Percentiles rank a stretch among this genome's conserved stretches.
Conservation (phyloP, 257 asterid species). For the Petunia secreta region DNA sequence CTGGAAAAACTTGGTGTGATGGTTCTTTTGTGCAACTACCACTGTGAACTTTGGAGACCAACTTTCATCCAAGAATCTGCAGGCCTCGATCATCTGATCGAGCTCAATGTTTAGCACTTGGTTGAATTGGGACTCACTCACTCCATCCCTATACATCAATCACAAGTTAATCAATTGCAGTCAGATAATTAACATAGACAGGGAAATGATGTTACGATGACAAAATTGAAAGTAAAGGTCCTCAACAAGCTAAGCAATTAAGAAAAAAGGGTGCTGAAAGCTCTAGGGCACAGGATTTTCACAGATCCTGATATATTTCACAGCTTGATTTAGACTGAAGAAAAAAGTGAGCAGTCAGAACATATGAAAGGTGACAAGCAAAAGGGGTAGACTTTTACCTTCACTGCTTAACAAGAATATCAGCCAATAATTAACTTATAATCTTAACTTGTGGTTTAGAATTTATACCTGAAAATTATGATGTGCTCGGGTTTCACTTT, state of each 20-base stretch:
- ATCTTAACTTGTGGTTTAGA: background rate
- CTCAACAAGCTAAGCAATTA: background rate
- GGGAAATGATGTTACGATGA: background rate
- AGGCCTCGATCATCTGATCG: slow-evolving; percentile 72
- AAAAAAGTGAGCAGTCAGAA: background rate
- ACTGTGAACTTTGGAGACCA: slow-evolving; percentile 70
- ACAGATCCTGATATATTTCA: background rate
- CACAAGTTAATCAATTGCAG: background rate
- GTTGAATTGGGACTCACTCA: slow-evolving; percentile 73
- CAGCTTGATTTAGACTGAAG: background rate
- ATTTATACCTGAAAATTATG: slow-evolving; percentile 64
- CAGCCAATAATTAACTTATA: background rate
- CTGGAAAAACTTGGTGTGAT: slow-evolving; percentile 72
- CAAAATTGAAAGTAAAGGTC: background rate
- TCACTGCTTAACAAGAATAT: background rate
- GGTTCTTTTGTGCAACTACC: slow-evolving; percentile 74
- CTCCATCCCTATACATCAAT: slow-evolving; percentile 61
- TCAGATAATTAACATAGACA: slow-evolving; percentile 23
- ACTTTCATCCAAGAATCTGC: slow-evolving; percentile 49
- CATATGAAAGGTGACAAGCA: background rate
- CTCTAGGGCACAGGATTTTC: background rate
- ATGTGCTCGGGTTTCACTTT: slow-evolving; percentile 56
- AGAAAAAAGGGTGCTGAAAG: background rate
- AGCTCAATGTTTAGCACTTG: slow-evolving; percentile 73
- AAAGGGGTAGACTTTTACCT: background rate